Conservation (phyloP, 208 protist genomes). For the Leishmania tropica region DNA sequence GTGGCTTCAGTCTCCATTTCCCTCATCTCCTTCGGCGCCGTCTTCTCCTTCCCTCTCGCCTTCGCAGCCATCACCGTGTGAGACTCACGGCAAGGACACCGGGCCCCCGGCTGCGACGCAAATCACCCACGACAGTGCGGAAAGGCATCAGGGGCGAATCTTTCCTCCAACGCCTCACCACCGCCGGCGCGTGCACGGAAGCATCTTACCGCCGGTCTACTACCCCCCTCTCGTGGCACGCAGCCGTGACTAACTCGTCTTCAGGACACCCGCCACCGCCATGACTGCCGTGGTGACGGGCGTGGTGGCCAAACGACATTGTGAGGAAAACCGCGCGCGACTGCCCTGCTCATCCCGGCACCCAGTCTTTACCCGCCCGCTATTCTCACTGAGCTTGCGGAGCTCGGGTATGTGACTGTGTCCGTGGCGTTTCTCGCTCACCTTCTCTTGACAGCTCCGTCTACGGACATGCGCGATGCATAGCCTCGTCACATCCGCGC, state of each 20-base stretch:
- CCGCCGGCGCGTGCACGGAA: conserved; percentile 16
- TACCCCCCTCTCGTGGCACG: conserved; percentile 24
- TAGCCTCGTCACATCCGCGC: not conserved
- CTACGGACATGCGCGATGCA: not conserved
- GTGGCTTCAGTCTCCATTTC: not conserved
- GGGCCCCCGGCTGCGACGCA: not conserved
- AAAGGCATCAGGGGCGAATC: not conserved
- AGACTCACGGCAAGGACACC: not conserved
- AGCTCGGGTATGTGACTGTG: not conserved
- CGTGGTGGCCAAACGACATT: too few species aligned
- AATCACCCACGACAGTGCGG: not conserved
- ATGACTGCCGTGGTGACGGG: too few species aligned
- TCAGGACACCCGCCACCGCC: not conserved
- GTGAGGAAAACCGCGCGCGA: too few species aligned
- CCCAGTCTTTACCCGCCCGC: not conserved
- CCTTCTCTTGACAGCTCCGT: not conserved
- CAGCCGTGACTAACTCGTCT: not conserved
- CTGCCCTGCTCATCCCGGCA: not conserved
- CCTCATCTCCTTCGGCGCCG: not conserved
- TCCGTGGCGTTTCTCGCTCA: not conserved
- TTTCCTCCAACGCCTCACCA: conserved; percentile 5
- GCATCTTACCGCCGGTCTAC: conserved; percentile 26
- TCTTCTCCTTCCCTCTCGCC: not conserved
- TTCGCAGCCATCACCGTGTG: not conserved
- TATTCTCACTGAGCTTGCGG: too few species aligned